Base-by-base conservation (phyloP, 2,329 filamentous ascomycete species). In the Fusarium dlaminii region DNA sequence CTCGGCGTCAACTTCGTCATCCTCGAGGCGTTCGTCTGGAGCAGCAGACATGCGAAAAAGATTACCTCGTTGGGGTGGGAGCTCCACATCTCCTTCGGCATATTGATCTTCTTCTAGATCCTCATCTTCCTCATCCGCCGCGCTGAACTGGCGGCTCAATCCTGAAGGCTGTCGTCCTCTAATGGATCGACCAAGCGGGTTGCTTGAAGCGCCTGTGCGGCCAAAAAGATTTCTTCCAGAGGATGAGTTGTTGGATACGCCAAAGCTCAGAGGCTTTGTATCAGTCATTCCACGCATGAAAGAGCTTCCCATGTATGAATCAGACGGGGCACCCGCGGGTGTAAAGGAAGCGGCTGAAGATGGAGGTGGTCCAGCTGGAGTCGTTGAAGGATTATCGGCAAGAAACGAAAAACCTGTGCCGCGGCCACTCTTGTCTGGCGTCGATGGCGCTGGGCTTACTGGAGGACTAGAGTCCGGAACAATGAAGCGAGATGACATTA, bases 271-370 rank as follows among this genome's bases (percentile, higher is more conserved):
- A 1, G 85, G 76, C 52, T 84, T 86, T 24, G 81, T 80, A 39
- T 80, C 80, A 42, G 81, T 80, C 75, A 82, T 81, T 48, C 81
- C 84, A 54, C 83, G 84, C 81, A 87, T 82, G 60, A 89, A 84
- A 42, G 88, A 89, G 80, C 87, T 89, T 63, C 87, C 86, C 42
- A 90, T 80, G 75, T 84, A 89, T 18, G 87, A 87, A 36, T 84
- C 86, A 29, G 88, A 87, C 1, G 88, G 88, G 22, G 88, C 87
- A 63, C 89, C 89, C 22, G 84, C 83, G 4, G 88, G 88, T 3
- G 88, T 89, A 80, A 89, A 90, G 48, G 87, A 89, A 9, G 85
- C 85, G 14, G 84, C 84, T 13, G 87, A 87, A 34, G 88, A 87
- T 22, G 87, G 87, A 15, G 87, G 87, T 34, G 85, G 85, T 0